phyloP scores from a whole-genome alignment of 805 yeast genomes.

The Monosporozyma aerobia region DNA sequence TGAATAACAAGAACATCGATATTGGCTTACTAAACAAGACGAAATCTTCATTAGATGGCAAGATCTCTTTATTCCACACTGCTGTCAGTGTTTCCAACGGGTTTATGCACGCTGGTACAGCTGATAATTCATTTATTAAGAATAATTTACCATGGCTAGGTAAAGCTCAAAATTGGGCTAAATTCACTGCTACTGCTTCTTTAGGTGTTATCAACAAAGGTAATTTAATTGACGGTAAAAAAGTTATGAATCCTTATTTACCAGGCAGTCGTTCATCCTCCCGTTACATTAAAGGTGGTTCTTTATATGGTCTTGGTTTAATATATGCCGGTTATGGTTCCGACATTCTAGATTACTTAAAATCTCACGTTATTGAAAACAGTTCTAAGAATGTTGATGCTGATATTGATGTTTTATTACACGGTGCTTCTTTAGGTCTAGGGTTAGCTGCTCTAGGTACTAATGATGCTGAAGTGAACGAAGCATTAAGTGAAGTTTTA shows the following conservation, averaged over 20 bases:
- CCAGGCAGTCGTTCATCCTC: constrained; percentile 66
- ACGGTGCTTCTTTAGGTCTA: constrained; percentile 91
- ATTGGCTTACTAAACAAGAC: constrained; percentile 71
- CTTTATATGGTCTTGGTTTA: constrained; percentile 85
- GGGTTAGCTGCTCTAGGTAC: constrained; percentile 98
- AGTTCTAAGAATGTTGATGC: constrained; percentile 48
- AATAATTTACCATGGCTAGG: constrained; percentile 92
- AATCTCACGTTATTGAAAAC: constrained; percentile 60
- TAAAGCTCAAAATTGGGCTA: constrained; percentile 97
- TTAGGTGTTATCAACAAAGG: constrained; percentile 96
- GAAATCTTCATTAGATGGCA: constrained; percentile 74
- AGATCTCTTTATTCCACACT: constrained; percentile 88
- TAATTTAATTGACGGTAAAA: constrained; percentile 81
- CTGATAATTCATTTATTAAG: constrained; percentile 87
- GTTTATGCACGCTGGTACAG: constrained; percentile 91
- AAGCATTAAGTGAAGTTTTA: constrained; percentile 71
- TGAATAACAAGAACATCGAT: constrained; percentile 82
- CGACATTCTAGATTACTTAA: constrained; percentile 72
- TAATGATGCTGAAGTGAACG: constrained; percentile 62
- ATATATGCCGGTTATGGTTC: constrained; percentile 94
- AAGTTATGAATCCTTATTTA: constrained; percentile 79
- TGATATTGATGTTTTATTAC: constrained; percentile 74
- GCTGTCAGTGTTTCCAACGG: constrained; percentile 95
- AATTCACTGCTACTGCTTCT: constrained; percentile 95
- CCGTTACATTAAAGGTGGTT: constrained; percentile 90